These are phyloP conservation scores for Vaccinium darrowii DNA, from an alignment of 148 eudicot species.

Conservation along the genomic window DNA sequence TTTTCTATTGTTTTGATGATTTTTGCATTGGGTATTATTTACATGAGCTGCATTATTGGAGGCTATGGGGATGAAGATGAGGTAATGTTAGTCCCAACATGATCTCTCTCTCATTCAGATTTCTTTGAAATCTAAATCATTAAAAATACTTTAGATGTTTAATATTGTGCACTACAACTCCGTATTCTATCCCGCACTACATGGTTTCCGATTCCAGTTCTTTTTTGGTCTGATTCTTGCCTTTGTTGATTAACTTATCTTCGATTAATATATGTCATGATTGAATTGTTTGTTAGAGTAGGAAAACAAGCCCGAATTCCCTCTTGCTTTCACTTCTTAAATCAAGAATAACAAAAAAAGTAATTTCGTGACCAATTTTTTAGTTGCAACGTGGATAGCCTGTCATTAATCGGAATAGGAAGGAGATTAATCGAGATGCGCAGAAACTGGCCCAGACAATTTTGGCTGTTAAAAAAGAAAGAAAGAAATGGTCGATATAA, in stretches of 20 bases:
- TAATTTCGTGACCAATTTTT: too few species aligned
- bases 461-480: too few species aligned
- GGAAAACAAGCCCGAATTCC: not conserved
- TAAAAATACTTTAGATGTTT: too few species aligned
- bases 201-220: too few species aligned
- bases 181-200: too few species aligned
- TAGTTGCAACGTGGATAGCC: too few species aligned
- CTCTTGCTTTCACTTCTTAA: not conserved
- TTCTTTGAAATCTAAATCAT: not conserved
- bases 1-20: constrained; percentile 7
- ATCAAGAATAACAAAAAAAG: too few species aligned
- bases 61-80: constrained; percentile 7
- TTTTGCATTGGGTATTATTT: not conserved
- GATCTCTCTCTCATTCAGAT: not conserved
- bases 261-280: not conserved
- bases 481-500: not conserved
- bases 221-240: not conserved
- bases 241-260: not conserved
- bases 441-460: too few species aligned
- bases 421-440: too few species aligned
- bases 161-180: too few species aligned
- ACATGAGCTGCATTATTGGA: constrained; percentile 13
- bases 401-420: too few species aligned
- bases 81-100: constrained; percentile 20
- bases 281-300: not conserved